Base-by-base conservation (phyloP, 179 eudicot genomes). In the Gypsophila paniculata region DNA sequence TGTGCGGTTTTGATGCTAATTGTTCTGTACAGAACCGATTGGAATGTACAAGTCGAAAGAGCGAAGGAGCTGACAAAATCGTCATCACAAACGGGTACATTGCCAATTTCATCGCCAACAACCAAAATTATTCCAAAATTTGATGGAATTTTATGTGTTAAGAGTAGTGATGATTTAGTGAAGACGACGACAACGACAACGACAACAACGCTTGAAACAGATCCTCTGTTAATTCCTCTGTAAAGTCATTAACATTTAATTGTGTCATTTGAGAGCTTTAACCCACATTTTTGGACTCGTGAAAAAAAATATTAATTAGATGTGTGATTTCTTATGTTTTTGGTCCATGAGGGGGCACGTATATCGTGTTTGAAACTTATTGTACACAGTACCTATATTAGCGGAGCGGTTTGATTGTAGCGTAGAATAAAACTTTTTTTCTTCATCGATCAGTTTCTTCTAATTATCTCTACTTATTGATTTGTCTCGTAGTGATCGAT, bases 1-100 rank as follows among this genome's bases (percentile, higher is more conserved):
- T 88, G 93, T 63, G 90, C 90, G 4, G 9, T 78, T 23, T 79
- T 85, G 1, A 88, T 88, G 93, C 14, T 85, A 0, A 70, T 21
- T 42, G 87, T 86, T 5, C 78, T 86, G 3, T 65, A 13, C 8
- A 76, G 21, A 44, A 88, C 93, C 2, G 87, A 88, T 68, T 88
- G 93, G 93, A 63, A 10, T 11, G 34, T 54, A 18, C 81, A 85
- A 69, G 93, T 71, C 1, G 62, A 78, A 36, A 78, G 82, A 83
- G 93, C 90, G 0, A 83, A 25, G 39, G 82, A 81, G 46, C 80
- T 88, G 23, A 88, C 91, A 13, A 44, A 70, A 8, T n/a, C 70
- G 13, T 67, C 78, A 7, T 48, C 75, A 17, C 63, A 26, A n/a
- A 6, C 19, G 3, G 6, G 57, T 6, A 15, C 80, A 69, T 77